Evolutionary conservation across 2,329 filamentous ascomycete genomes (phyloP), one percentile per base, ranked within the genome.

Genomic region (Graphilbum fragrans): DNA sequence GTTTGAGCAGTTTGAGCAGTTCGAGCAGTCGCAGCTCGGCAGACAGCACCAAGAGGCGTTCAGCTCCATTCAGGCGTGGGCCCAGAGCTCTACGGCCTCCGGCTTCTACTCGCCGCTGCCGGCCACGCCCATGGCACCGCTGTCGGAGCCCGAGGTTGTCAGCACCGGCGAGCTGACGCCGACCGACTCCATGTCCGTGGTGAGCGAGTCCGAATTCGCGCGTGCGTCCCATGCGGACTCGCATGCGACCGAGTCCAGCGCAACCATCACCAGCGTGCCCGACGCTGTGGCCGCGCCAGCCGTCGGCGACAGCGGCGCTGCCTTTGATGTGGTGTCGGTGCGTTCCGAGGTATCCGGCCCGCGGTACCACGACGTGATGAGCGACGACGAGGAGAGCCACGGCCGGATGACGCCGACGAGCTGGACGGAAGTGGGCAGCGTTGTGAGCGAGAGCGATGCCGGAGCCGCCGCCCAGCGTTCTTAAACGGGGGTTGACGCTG

Each of bases 371-470:
- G 74, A 77, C 45, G 67, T 78, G 16, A 57, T 77, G 60, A 79
- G 74, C 50, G 70, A 76, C 48, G 72, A 71, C 25, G 58, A 59
- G 17, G 73, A 70, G 50, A 70, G 70, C 29, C 56, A 58, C 10
- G 73, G 72, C 23, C 69, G 78, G 51, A 57, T 65, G 41, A 81
- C 76, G 1, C 76, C 77, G 0, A 66, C 67, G 2, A 77, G 71
- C 55, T 81, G 77, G 77, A 77, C 72, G 7, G 77, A 81, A 53
- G 67, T 81, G 14, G 77, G 74, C 45, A 80, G 76, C 47, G 67
- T 75, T 12, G 60, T 78, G 21, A 79, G 74, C 53, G 72, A 76
- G 53, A 70, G 58, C 49, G 70, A 75, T 38, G 56, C 53, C 31
- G 31, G 31, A 9, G 16, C 16, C 9, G 10, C 9, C 5, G 31